Conservation (phyloP, 176 grass and related monocot genomes). For the Thinopyrum elongatum region DNA sequence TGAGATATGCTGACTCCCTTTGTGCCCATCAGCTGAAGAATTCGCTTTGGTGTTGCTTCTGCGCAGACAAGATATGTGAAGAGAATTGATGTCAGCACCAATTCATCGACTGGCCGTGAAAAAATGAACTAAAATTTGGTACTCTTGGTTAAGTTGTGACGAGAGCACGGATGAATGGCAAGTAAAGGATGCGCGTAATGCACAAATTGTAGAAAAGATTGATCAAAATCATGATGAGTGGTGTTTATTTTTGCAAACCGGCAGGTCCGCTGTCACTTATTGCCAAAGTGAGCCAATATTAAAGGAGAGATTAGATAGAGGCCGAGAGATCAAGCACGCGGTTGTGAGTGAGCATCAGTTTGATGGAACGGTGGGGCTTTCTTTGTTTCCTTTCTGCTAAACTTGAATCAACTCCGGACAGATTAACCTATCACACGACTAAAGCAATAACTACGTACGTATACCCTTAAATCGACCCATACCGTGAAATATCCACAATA, state of each 20-base stretch:
- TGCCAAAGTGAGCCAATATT: not conserved
- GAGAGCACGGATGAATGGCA: too few species aligned
- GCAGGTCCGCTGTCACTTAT: not conserved
- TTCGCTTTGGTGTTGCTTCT: conserved; percentile 94
- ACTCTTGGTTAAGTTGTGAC: too few species aligned
- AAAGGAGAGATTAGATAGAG: not conserved
- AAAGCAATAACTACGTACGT: not conserved
- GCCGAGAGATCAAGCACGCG: not conserved
- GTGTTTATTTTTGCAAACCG: not conserved
- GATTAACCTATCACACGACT: not conserved
- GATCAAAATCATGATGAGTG: not conserved
- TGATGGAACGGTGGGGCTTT: not conserved
- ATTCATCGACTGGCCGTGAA: not conserved
- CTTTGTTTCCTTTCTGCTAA: not conserved
- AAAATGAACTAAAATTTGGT: not conserved
- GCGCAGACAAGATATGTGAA: not conserved
- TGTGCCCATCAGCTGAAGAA: conserved; percentile 78
- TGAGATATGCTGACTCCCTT: conserved; percentile 85
- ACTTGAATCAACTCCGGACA: not conserved
- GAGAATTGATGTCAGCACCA: conserved; percentile 17
- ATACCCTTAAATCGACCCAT: not conserved
- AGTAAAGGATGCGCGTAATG: too few species aligned
- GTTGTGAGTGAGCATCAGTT: not conserved
- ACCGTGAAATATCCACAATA: not conserved
- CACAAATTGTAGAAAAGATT: not conserved